Conservation (phyloP, 2,329 filamentous ascomycete genomes). For the Xylariaceae sp. region DNA sequence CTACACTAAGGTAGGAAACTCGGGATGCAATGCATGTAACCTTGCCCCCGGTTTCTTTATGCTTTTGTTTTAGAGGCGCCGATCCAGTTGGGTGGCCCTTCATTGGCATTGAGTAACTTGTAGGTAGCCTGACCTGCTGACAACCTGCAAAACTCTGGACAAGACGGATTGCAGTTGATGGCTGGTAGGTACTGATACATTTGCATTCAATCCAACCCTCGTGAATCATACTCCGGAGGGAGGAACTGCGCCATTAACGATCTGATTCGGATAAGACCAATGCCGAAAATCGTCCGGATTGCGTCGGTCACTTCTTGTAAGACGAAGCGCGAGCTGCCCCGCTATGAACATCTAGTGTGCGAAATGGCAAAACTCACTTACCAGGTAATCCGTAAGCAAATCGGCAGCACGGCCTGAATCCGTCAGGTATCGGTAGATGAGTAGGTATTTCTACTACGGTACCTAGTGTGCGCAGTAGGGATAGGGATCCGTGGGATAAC, state of each 20-base stretch:
- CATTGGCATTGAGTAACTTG: too few species aligned
- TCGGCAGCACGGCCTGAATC: too few species aligned
- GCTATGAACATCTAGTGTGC: background rate
- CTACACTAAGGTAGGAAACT: background rate
- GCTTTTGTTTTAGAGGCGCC: constrained; percentile 1
- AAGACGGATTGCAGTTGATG: too few species aligned
- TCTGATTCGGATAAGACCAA: constrained; percentile 1
- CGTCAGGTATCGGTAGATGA: too few species aligned
- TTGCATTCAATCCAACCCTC: background rate
- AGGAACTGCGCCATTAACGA: constrained; percentile 8
- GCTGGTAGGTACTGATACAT: too few species aligned
- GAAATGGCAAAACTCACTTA: too few species aligned
- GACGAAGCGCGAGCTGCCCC: background rate
- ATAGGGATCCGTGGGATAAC: too few species aligned
- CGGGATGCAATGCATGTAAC: constrained; percentile 8
- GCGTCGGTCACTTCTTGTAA: constrained; percentile 10
- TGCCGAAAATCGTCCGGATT: constrained; percentile 17
- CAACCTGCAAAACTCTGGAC: too few species aligned
- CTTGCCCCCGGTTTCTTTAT: constrained; percentile 9
- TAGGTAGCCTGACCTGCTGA: too few species aligned
- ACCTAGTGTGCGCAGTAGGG: too few species aligned
- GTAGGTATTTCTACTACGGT: too few species aligned
- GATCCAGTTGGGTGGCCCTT: constrained; percentile 7
- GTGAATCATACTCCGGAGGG: background rate
- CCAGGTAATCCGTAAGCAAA: background rate